Percentiles rank a stretch among this genome's conserved stretches.
Conservation (phyloP, 371 early-diverging fungal genomes). For the Mortierella sp. region DNA sequence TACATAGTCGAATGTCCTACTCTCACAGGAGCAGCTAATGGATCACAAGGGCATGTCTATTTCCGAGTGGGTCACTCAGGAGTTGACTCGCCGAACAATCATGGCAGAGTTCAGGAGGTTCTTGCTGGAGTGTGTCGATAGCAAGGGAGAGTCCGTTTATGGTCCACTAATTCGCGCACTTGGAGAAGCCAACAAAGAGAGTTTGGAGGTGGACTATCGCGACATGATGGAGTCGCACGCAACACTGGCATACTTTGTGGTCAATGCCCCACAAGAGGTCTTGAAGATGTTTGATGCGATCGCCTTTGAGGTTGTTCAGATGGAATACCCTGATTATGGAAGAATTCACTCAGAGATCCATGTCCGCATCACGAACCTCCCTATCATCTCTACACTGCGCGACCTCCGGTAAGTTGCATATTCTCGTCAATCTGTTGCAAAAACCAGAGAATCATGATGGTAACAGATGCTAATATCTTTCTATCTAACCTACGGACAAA, state of each 20-base stretch:
- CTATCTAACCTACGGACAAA: neutral
- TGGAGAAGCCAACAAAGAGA: conserved; percentile 92
- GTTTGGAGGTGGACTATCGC: conserved; percentile 88
- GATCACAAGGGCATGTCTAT: conserved; percentile 65
- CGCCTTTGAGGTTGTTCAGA: conserved; percentile 88
- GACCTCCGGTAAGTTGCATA: conserved; percentile 77
- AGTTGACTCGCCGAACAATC: conserved; percentile 82
- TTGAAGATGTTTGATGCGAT: conserved; percentile 94
- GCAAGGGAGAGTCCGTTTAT: conserved; percentile 90
- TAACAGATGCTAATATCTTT: neutral
- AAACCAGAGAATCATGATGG: neutral
- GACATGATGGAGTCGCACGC: conserved; percentile 82
- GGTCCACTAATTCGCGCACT: conserved; percentile 90
- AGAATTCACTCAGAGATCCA: conserved; percentile 94
- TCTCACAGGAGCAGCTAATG: conserved; percentile 61
- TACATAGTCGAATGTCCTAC: conserved; percentile 63
- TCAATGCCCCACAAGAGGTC: conserved; percentile 89
- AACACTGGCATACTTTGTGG: conserved; percentile 87
- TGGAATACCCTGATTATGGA: conserved; percentile 94
- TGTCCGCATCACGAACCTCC: conserved; percentile 94
- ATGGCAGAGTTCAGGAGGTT: conserved; percentile 90
- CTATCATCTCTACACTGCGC: conserved; percentile 87
- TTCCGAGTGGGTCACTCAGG: conserved; percentile 82
- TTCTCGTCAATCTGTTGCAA: neutral
- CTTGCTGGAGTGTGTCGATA: conserved; percentile 85